Conservation (phyloP, 176 grass and related monocot genomes). For the Oropetium thomaeum region DNA sequence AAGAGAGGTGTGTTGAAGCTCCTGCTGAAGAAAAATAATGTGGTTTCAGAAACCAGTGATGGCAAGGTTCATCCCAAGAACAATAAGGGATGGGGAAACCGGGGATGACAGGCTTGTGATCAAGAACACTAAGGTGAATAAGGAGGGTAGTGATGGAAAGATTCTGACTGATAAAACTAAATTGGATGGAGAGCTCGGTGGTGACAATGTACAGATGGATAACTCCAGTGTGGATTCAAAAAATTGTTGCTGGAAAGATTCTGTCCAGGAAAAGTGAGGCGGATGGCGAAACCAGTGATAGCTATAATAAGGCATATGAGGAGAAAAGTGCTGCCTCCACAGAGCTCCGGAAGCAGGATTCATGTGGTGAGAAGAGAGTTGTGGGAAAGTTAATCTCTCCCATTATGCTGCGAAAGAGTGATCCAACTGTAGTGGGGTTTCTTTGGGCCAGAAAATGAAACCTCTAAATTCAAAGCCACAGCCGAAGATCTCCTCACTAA, state of each 20-base stretch:
- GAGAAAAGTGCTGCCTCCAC: constrained; percentile 20
- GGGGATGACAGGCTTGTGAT: constrained; percentile 17
- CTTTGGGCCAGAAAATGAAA: constrained; percentile 39
- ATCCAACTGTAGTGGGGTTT: constrained; percentile 53
- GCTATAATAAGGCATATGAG: neutral
- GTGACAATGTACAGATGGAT: neutral
- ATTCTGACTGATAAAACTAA: constrained; percentile 13
- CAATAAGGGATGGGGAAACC: constrained; percentile 14
- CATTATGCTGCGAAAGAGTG: constrained; percentile 43
- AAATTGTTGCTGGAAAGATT: constrained; percentile 15
- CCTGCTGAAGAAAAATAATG: constrained; percentile 13
- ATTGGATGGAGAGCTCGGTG: neutral
- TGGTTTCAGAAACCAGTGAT: neutral
- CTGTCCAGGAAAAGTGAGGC: constrained; percentile 17
- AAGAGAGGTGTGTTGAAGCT: constrained; percentile 40
- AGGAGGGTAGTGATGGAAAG: constrained; percentile 17
- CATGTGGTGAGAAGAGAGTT: constrained; percentile 40
- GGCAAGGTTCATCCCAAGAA: constrained; percentile 18
- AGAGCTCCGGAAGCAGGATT: constrained; percentile 3
- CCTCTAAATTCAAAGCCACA: constrained; percentile 35
- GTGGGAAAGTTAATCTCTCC: constrained; percentile 41
- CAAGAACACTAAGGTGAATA: constrained; percentile 8
- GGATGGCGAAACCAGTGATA: constrained; percentile 15
- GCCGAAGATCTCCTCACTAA: constrained; percentile 25
- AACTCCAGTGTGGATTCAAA: neutral